Percentiles rank a stretch among this genome's conserved stretches.
These are phyloP conservation scores for Handroanthus guayacan DNA, from an alignment of 257 asterid genomes.

Conservation along the genomic window DNA sequence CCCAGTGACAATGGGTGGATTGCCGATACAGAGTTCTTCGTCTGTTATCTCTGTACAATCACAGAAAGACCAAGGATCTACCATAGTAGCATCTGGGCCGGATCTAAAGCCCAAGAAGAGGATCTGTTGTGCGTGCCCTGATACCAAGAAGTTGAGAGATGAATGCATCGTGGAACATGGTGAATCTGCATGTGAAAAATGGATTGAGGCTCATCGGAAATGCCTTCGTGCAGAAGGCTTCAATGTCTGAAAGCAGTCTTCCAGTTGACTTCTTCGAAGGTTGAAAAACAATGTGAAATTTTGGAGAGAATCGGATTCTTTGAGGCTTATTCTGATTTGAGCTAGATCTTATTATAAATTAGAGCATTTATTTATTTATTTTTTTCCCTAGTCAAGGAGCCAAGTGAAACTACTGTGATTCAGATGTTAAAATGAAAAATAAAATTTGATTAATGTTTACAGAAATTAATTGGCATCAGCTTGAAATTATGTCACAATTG, in stretches of 20 bases:
- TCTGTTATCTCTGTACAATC: slow-evolving; percentile 49
- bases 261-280: neutral
- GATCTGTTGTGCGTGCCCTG: slow-evolving; percentile 91
- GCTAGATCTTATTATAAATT: neutral
- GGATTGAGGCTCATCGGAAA: slow-evolving; percentile 77
- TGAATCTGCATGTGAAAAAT: slow-evolving; percentile 70
- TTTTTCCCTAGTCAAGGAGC: neutral
- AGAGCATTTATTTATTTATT: too few relatives aligned
- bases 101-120: slow-evolving; percentile 81
- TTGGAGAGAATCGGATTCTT: neutral
- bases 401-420: neutral
- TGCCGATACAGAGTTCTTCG: slow-evolving; percentile 44
- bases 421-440: neutral
- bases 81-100: slow-evolving; percentile 38
- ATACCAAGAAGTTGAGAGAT: slow-evolving; percentile 77
- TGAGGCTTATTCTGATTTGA: neutral
- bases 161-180: slow-evolving; percentile 83
- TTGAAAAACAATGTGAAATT: neutral
- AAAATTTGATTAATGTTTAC: too few relatives aligned
- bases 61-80: slow-evolving; percentile 50
- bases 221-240: slow-evolving; percentile 93
- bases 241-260: slow-evolving; percentile 52
- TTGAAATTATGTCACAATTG: neutral
- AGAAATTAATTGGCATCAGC: neutral
- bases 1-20: slow-evolving; percentile 54